A percentile compares a stretch with the other conserved stretches of the same genome.
Evolutionary conservation across 192 early-diverging fungal genomes (phyloP).

Genomic region (Coemansia guatemalensis): DNA sequence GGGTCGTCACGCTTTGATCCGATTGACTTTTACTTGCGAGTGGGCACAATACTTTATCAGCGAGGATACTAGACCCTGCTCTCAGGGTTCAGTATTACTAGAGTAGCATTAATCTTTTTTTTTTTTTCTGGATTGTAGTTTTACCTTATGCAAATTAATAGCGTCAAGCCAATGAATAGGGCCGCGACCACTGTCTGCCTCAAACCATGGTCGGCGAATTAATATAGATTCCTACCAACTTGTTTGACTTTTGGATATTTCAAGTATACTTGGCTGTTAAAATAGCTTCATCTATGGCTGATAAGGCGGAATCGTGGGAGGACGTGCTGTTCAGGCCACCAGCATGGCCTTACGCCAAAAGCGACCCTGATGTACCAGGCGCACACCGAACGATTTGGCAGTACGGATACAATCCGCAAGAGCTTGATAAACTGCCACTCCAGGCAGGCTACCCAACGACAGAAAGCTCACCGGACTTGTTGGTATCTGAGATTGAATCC

Average conservation of each 20-base stretch:
- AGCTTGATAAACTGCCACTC: constrained; percentile 29
- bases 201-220: no score
- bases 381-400: constrained; percentile 15
- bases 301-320: constrained; percentile 16
- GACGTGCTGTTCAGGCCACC: constrained; percentile 26
- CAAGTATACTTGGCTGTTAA: neutral
- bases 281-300: constrained; percentile 6
- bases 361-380: constrained; percentile 21
- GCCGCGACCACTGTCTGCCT: no score
- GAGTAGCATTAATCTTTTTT: neutral
- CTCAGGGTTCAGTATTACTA: neutral
- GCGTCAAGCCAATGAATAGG: neutral
- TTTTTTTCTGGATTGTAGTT: constrained; percentile 4
- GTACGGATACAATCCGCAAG: constrained; percentile 31
- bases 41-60: constrained; percentile 65
- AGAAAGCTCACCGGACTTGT: neutral
- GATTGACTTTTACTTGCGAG: constrained; percentile 68
- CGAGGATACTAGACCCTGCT: constrained; percentile 57
- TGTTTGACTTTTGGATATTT: no score
- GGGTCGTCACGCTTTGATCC: constrained; percentile 58
- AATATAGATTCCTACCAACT: no score
- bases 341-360: constrained; percentile 30
- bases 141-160: neutral
- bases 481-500: constrained; percentile 8
- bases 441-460: constrained; percentile 13